Evolutionary conservation across 2,329 filamentous ascomycete species (phyloP), one percentile per base, ranked within the genome.

Genomic region (Hypocreales sp.): DNA sequence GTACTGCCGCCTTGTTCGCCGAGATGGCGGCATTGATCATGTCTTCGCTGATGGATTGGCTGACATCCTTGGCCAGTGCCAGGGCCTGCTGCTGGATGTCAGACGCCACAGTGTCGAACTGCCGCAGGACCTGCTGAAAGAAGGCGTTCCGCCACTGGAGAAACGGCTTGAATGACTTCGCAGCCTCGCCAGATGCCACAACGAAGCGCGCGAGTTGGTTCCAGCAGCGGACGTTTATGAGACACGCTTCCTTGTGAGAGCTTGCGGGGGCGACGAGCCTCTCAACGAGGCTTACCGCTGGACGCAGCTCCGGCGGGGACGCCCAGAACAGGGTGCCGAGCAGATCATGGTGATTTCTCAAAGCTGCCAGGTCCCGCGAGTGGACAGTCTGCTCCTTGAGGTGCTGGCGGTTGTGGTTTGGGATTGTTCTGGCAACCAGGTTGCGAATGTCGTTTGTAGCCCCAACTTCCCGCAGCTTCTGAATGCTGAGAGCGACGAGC

Each of bases 291-390:
- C 61, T 56, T 2, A 65, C 48, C 5, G 55, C 55, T 4, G 67
- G 70, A 7, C 72, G 60, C 26, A 68, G 40, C 3, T 64, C 60
- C 2, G 56, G 42, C 7, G 72, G 72, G 2, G 67, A 60, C 5
- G 65, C 67, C 71, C 72, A 79, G 42, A 68, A 79, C 5, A 79
- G 53, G 1, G 71, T 74, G 36, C 67, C 72, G 4, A 79, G 55
- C 22, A 79, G 60, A 43, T 79, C 73, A 32, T 79, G 73, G 33
- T 79, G 74, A 33, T 79, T 79, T 31, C 72, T 57, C 23, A 79
- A 50, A 5, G 72, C 70, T 4, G 70, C 69, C 24, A 79, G 54
- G 26, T 79, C 72, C 20, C 62, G 61, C 36, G 72, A 58, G 31
- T 65, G 60, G 8, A 77, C 60, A 5, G 54, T 58, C 31, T 72